Percentiles rank a stretch among this genome's conserved stretches.
These are phyloP conservation scores for Planoprotostelium fungivorum DNA, from an alignment of 78 protist genomes.

Conservation along the genomic window DNA sequence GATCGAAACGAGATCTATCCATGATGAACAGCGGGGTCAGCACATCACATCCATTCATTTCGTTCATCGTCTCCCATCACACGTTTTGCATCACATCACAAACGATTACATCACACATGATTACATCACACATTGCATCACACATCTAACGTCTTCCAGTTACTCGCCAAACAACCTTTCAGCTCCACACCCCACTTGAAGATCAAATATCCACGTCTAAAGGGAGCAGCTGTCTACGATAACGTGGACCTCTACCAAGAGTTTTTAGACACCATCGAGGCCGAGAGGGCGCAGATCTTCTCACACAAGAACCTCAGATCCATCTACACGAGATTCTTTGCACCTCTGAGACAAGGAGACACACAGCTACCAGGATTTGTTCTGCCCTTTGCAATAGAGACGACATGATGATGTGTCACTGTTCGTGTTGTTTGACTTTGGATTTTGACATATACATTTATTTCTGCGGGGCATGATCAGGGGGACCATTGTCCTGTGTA, in stretches of 20 bases:
- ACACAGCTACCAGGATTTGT: not conserved
- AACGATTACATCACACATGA: too few species aligned
- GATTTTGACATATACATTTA: too few species aligned
- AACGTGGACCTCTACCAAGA: not conserved
- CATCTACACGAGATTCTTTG: not conserved
- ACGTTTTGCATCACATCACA: too few species aligned
- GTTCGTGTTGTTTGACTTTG: too few species aligned
- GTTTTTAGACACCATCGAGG: not conserved
- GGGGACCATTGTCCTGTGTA: too few species aligned
- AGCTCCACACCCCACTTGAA: not conserved
- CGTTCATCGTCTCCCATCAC: too few species aligned
- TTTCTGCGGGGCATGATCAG: too few species aligned
- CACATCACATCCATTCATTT: too few species aligned
- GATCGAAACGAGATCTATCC: not conserved
- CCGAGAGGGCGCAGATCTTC: not conserved
- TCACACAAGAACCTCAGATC: not conserved
- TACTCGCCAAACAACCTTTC: too few species aligned
- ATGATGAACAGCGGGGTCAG: not conserved
- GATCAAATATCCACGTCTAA: not conserved
- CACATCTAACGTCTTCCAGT: not conserved
- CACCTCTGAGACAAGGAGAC: not conserved
- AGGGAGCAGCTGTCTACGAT: not conserved
- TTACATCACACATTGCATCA: not conserved
- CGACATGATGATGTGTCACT: conserved; percentile 1
- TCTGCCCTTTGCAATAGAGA: not conserved